Conservation (phyloP, 176 grass and related monocot genomes). For the Aegilops umbellulata region DNA sequence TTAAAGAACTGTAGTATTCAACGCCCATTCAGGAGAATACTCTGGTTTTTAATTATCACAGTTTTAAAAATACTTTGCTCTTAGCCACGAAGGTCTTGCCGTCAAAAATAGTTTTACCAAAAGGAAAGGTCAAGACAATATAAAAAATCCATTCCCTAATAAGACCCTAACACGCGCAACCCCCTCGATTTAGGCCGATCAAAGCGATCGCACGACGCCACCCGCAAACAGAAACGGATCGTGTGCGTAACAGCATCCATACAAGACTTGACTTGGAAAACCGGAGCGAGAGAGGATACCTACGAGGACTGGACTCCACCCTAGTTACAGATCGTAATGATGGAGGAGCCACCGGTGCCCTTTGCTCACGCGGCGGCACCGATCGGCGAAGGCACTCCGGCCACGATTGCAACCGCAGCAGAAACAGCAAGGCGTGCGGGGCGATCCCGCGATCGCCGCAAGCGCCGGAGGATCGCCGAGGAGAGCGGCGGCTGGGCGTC, state of each 20-base stretch:
- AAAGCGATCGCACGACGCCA: background rate
- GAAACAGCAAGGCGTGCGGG: background rate
- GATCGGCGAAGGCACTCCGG: background rate
- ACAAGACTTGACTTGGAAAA: too few relatives aligned
- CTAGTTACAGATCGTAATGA: background rate
- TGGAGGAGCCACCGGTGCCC: background rate
- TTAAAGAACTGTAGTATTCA: too few relatives aligned
- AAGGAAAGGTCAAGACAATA: too few relatives aligned
- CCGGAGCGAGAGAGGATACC: too few relatives aligned
- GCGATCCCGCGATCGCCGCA: background rate
- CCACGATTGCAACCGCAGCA: background rate
- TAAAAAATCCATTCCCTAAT: too few relatives aligned
- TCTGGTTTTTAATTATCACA: too few relatives aligned
- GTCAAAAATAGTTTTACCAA: too few relatives aligned
- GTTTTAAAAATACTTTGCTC: too few relatives aligned
- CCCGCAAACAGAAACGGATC: background rate
- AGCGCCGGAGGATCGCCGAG: background rate
- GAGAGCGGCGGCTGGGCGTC: background rate
- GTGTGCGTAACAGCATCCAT: too few relatives aligned
- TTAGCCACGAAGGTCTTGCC: too few relatives aligned
- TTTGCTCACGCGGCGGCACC: background rate
- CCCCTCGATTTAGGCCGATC: background rate
- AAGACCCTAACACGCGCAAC: background rate
- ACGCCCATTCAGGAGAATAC: too few relatives aligned
- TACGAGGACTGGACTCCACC: background rate